Percentiles rank a stretch among this genome's conserved stretches.
phyloP scores from a whole-genome alignment of 2,329 filamentous ascomycete species.

The Sclerotinia spermophila region DNA sequence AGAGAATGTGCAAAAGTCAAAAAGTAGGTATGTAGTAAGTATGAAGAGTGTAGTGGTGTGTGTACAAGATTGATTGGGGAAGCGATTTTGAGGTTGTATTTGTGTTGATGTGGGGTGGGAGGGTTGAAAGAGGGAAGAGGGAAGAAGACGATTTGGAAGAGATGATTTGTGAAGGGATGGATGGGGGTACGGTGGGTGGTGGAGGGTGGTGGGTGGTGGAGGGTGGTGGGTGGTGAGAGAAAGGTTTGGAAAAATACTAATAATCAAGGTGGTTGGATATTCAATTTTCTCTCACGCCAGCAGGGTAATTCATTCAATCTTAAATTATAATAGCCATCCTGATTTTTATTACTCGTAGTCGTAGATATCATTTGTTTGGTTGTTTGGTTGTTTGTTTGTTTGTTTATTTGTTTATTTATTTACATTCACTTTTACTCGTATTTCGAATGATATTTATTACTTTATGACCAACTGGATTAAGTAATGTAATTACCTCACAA shows the following conservation, averaged over 20 bases:
- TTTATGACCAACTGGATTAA: neutral
- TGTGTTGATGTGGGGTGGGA: conserved; percentile 12
- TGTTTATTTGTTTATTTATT: neutral
- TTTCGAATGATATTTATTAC: neutral
- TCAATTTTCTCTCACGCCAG: neutral
- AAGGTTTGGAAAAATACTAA: too few species aligned
- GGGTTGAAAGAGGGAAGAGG: neutral
- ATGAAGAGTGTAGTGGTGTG: neutral
- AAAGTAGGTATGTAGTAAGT: neutral
- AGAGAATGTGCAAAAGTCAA: neutral
- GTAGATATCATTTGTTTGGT: too few species aligned
- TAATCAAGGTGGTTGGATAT: conserved; percentile 9
- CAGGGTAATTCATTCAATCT: neutral
- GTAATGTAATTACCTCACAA: neutral
- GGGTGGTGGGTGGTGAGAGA: neutral
- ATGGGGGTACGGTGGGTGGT: neutral
- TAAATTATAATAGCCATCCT: neutral
- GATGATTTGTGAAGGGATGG: neutral
- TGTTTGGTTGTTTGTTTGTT: neutral
- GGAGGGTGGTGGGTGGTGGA: conserved; percentile 1
- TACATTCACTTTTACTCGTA: neutral
- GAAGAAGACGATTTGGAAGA: neutral
- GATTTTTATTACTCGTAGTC: neutral
- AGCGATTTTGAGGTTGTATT: conserved; percentile 15
- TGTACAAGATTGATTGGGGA: conserved; percentile 12